Base-by-base conservation (phyloP, 148 eudicot genomes). In the Camellia lanceoleosa region DNA sequence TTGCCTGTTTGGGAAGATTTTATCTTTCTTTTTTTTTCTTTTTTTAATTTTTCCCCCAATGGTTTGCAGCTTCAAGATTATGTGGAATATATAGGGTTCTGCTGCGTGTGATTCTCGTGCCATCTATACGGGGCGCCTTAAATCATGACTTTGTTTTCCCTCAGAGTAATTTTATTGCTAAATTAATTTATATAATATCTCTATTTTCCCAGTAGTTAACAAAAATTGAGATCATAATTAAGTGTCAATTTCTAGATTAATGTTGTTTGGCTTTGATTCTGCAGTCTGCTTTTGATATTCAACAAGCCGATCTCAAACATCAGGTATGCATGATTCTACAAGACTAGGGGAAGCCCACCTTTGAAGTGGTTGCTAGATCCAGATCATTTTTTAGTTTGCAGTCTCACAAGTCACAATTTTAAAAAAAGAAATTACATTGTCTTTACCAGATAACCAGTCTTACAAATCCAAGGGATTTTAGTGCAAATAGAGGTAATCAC, bases 1-100 rank as follows among this genome's bases (percentile, higher is more conserved):
- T 58, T 72, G 4, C 15, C 4, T 19, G 59, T 65, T 30, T 18
- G 16, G 5, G 78, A 43, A 80, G 5, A 74, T 64, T 19, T 70
- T 80, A 10, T 80, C 19, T 47, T 62, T 44, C 68, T 71, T 77
- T 20, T 10, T 13, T 12, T 43, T 78, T n/a, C n/a, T 52, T 54
- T 69, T 51, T 71, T 60, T 55, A 19, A 79, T 58, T 13, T 19
- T 68, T 80, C 20, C 19, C 71, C 19, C 9, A 51, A 20, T 82
- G 49, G 63, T 80, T 75, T 84, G 72, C 90, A 97, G 99, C 88
- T 97, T 87, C 94, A 84, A 90, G 99, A 97, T 83, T 91, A 92
- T 80, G 97, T 92, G 68, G 99, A 97, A 73, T 97, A 89, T 80
- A 97, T 97, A n/a, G 99, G 98, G 99, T 82, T 91, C 97, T 71